These are phyloP conservation scores for Pneumocystis sp. DNA, from an alignment of 1,139 yeast genomes.

Conservation along the genomic window DNA sequence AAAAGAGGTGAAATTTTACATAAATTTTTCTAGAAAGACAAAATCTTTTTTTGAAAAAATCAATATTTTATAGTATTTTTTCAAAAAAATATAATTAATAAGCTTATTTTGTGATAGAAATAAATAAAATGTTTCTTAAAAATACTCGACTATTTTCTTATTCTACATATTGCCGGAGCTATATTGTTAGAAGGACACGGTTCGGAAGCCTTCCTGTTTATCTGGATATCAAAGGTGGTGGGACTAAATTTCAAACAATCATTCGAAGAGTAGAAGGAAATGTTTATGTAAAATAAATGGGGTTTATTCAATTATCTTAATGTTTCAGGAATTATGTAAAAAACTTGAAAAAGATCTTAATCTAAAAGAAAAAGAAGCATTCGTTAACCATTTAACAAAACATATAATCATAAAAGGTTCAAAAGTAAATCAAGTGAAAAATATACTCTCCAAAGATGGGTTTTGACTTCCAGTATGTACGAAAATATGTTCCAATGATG, in stretches of 20 bases:
- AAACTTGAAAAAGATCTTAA: background rate
- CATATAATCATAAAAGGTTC: background rate
- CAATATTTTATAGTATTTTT: background rate
- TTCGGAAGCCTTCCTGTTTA: background rate
- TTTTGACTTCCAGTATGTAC: background rate
- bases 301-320: background rate
- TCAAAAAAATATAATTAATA: background rate
- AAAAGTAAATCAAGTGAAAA: background rate
- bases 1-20: background rate
- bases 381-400: background rate
- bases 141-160: background rate
- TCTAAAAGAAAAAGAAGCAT: background rate
- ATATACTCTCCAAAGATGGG: background rate
- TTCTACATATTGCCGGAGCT: background rate
- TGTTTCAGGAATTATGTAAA: background rate
- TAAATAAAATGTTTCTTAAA: background rate
- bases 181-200: background rate
- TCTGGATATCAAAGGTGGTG: background rate
- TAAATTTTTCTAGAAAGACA: background rate
- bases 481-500: background rate
- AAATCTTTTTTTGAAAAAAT: background rate
- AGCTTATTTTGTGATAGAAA: background rate
- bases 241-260: background rate
- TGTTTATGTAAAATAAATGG: background rate
- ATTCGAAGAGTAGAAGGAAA: conserved; percentile 1